Percentiles rank a stretch among this genome's conserved stretches.
phyloP scores from a whole-genome alignment of 768 basidiomycete species.

The Goffeauzyma gilvescens region DNA sequence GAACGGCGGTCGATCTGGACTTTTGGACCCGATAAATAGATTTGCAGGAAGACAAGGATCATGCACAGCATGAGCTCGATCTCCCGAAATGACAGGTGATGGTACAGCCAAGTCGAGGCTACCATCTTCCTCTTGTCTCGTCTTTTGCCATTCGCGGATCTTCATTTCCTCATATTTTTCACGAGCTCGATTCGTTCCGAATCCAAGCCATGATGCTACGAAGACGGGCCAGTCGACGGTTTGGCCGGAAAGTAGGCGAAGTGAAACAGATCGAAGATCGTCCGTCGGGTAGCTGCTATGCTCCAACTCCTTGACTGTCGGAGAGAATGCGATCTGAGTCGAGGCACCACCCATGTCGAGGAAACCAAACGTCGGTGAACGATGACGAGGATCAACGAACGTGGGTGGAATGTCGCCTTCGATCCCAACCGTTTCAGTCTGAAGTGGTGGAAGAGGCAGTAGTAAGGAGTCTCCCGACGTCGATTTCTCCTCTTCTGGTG shows the following conservation, averaged over 20 bases:
- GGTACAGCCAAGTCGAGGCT: too few species aligned
- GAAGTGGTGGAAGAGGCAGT: conserved; percentile 1
- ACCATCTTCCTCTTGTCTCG: conserved; percentile 4
- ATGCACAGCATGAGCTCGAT: conserved; percentile 33
- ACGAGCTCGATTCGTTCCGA: conserved; percentile 91
- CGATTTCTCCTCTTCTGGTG: too few species aligned
- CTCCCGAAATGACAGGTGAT: too few species aligned
- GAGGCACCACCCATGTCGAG: conserved; percentile 99
- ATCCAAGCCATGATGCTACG: conserved; percentile 95
- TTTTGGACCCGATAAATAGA: too few species aligned
- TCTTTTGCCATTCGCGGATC: conserved; percentile 42
- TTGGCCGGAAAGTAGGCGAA: conserved; percentile 63
- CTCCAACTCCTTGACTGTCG: conserved; percentile 40
- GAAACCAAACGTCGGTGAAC: conserved; percentile 81
- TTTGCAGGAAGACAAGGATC: conserved; percentile 92
- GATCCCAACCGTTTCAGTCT: too few species aligned
- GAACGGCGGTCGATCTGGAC: conserved; percentile 47
- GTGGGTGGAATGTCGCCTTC: conserved; percentile 19
- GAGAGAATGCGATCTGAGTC: conserved; percentile 96
- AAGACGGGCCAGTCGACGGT: conserved; percentile 84
- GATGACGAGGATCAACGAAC: conserved; percentile 31
- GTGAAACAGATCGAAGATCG: conserved; percentile 56
- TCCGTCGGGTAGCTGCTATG: conserved; percentile 36
- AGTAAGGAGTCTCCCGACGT: too few species aligned
- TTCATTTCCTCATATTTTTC: conserved; percentile 67